Conservation (phyloP, 768 basidiomycete genomes). For the Pulveroboletus ravenelii region DNA sequence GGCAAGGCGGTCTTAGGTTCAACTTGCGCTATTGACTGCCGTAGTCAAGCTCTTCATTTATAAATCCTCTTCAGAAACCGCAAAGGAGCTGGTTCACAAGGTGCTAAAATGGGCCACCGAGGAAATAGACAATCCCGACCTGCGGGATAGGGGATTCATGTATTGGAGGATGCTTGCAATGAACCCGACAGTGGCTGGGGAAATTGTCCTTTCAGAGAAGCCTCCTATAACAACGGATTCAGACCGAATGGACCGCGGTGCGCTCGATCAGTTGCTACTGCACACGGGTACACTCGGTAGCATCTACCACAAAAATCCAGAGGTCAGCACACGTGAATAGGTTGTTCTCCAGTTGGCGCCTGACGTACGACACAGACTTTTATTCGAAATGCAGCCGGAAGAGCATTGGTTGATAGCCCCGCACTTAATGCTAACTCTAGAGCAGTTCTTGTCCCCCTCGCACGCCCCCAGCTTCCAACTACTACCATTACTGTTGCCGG, state of each 20-base stretch:
- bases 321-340: constrained; percentile 43
- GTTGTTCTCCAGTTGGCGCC: constrained; percentile 1
- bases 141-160: constrained; percentile 97
- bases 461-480: constrained; percentile 46
- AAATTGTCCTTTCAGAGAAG: constrained; percentile 89
- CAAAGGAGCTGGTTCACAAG: constrained; percentile 89
- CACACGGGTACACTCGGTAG: constrained; percentile 93
- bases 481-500: constrained; percentile 49
- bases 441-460: constrained; percentile 59
- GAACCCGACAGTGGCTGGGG: constrained; percentile 81
- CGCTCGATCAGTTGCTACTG: constrained; percentile 88
- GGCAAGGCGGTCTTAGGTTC: constrained; percentile 55
- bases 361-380: constrained; percentile 60
- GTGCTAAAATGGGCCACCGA: constrained; percentile 97
- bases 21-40: constrained; percentile 90
- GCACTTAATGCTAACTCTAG: constrained; percentile 83
- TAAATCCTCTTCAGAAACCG: constrained; percentile 74
- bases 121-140: constrained; percentile 95
- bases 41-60: constrained; percentile 95
- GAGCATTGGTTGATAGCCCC: constrained; percentile 80
- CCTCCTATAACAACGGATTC: constrained; percentile 98
- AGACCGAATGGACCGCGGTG: constrained; percentile 94
- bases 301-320: constrained; percentile 97
- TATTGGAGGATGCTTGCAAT: constrained; percentile 98
- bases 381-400: constrained; percentile 84